Percentiles rank a stretch among this genome's conserved stretches.
Evolutionary conservation across 2,329 filamentous ascomycete species (phyloP).

Genomic region (Colletotrichum acutatum): DNA sequence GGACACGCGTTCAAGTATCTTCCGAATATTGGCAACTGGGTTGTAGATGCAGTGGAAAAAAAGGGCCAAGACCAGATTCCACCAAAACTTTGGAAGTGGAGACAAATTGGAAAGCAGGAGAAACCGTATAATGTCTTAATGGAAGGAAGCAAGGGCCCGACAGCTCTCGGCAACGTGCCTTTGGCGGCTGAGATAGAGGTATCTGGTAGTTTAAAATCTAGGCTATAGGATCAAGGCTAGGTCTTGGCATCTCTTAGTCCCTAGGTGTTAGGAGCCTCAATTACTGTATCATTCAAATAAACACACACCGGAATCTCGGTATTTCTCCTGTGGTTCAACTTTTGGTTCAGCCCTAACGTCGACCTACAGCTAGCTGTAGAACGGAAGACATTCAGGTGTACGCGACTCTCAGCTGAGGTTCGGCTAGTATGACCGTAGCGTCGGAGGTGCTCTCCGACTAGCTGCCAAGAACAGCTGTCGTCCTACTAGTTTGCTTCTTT

Average conservation of each 20-base stretch:
- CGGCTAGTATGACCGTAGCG: not conserved
- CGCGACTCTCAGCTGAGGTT: not conserved
- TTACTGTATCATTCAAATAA: not conserved
- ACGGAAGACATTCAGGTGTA: not conserved
- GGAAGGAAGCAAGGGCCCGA: conserved; percentile 34
- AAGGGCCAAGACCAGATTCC: conserved; percentile 43
- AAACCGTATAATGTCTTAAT: conserved; percentile 36
- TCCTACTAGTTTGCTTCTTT: not conserved
- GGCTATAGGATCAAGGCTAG: not conserved
- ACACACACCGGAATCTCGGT: not conserved
- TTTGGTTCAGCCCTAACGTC: too few species aligned
- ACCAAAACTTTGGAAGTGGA: conserved; percentile 39
- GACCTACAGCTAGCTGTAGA: not conserved
- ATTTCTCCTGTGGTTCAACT: too few species aligned
- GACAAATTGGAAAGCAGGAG: conserved; percentile 7
- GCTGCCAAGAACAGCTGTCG: not conserved
- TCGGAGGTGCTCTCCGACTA: not conserved
- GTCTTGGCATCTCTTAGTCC: not conserved
- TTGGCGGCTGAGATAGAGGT: conserved; percentile 9
- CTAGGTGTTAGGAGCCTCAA: not conserved
- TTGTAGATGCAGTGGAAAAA: conserved; percentile 62
- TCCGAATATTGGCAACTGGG: conserved; percentile 65
- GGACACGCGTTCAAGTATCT: conserved; percentile 73
- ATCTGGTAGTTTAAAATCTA: not conserved
- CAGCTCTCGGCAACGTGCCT: conserved; percentile 36